Conservation (phyloP, 768 basidiomycete species). For the Lentinula sp. region DNA sequence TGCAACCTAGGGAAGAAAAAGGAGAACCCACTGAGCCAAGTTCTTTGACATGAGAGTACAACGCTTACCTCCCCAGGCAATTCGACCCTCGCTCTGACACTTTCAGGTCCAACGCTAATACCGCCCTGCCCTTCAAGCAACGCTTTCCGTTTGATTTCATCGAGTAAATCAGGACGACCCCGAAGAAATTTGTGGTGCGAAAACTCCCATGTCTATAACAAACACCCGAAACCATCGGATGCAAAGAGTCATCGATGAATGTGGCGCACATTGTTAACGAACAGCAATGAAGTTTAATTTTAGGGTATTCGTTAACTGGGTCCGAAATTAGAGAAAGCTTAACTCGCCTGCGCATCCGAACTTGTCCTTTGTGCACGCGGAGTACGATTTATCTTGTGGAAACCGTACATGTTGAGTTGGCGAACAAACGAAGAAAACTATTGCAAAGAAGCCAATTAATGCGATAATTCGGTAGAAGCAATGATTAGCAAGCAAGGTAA, state of each 20-base stretch:
- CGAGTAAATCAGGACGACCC: conserved; percentile 72
- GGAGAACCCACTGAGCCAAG: not conserved
- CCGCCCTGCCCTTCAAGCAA: conserved; percentile 68
- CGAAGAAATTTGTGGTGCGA: conserved; percentile 83
- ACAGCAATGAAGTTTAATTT: not conserved
- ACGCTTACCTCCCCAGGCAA: conserved; percentile 69
- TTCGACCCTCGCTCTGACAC: conserved; percentile 64
- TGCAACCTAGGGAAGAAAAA: conserved; percentile 34
- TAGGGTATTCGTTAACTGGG: not conserved
- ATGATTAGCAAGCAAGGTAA: conserved; percentile 8
- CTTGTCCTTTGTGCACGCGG: conserved; percentile 81
- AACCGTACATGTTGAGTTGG: conserved; percentile 95
- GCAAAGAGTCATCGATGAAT: not conserved
- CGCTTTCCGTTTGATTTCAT: conserved; percentile 84
- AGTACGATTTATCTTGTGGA: conserved; percentile 91
- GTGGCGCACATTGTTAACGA: not conserved
- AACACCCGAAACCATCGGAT: not conserved
- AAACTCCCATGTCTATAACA: conserved; percentile 72
- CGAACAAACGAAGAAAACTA: conserved; percentile 93
- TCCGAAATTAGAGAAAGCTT: not conserved
- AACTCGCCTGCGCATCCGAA: conserved; percentile 46
- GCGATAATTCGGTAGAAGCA: conserved; percentile 6
- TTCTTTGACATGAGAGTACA: not conserved
- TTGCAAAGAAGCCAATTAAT: not conserved
- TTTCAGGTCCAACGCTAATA: not conserved